Conservation (phyloP, 2,329 filamentous ascomycete species). For the Paecilomyces formosus region DNA sequence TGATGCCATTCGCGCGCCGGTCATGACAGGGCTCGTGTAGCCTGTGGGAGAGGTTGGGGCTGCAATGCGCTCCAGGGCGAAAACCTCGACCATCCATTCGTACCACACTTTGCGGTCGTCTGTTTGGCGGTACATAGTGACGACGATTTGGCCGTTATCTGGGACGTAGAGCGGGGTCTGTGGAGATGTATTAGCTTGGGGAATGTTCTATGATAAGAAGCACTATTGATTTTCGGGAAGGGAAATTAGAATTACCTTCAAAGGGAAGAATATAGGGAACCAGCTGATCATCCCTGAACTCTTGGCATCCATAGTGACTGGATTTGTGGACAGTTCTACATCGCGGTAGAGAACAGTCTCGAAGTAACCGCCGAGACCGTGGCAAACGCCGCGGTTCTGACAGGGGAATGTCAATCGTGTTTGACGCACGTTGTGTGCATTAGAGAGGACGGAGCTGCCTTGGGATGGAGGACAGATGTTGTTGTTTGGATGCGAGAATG, state of each 20-base stretch:
- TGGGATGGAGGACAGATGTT: slow-evolving; percentile 26
- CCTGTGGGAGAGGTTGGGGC: slow-evolving; percentile 4
- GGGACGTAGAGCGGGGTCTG: slow-evolving; percentile 82
- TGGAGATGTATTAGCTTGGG: slow-evolving; percentile 8
- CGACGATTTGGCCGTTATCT: slow-evolving; percentile 73
- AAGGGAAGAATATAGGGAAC: slow-evolving; percentile 97
- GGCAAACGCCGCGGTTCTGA: slow-evolving; percentile 70
- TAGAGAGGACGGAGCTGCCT: slow-evolving; percentile 52
- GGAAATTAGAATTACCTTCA: slow-evolving; percentile 63
- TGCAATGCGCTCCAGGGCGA: slow-evolving; percentile 33
- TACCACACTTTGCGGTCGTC: slow-evolving; percentile 98
- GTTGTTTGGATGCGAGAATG: slow-evolving; percentile 36
- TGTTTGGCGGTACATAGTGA: slow-evolving; percentile 94
- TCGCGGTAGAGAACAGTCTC: slow-evolving; percentile 85
- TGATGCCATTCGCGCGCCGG: slow-evolving; percentile 19
- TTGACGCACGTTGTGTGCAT: slow-evolving; percentile 84
- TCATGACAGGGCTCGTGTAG: slow-evolving; percentile 19
- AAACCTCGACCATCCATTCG: slow-evolving; percentile 92
- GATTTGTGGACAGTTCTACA: slow-evolving; percentile 86
- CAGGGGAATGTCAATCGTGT: slow-evolving; percentile 73
- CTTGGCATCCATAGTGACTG: slow-evolving; percentile 83
- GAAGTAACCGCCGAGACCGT: slow-evolving; percentile 91
- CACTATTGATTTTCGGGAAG: neutral
- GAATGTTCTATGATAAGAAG: neutral
- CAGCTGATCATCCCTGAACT: slow-evolving; percentile 98